Evolutionary conservation across 2,329 filamentous ascomycete species (phyloP), one percentile per base, ranked within the genome.

Genomic region (Botrytis aclada): DNA sequence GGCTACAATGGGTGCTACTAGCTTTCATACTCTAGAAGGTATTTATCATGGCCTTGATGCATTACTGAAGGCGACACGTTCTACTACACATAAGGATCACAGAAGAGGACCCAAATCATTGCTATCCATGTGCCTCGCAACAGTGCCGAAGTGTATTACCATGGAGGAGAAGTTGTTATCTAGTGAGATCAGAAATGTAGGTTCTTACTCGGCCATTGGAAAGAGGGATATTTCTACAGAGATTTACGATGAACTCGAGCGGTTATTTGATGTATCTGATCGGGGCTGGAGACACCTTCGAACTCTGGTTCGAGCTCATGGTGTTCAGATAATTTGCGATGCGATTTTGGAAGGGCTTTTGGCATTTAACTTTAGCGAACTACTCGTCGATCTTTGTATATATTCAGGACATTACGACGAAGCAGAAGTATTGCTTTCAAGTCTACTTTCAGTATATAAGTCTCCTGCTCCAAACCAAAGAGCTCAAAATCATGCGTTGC

Each of bases 181-280:
- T 43, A 75, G 79, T 20, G 81, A 85, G 32, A 80, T 83, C 6
- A 81, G 83, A 69, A 76, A 81, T 58, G 80, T 81, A 20, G 84
- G 83, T 4, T 82, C 81, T 56, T 79, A 76, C 73, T 78, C 77
- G 43, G 74, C 78, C 18, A 78, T 81, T 29, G 72, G 77, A 25
- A 78, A 78, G 10, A 80, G 82, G 29, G 78, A 84, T 61, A 81
- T 84, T 8, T 84, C 85, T 0, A 80, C 82, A 22, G 81, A 84
- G 6, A 81, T 87, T 34, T 88, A 88, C 75, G 81, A 83, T 62
- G 83, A 87, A 25, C 76, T 88, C 25, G 86, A 88, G 75, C 75
- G 80, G 3, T 76, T 25, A 3, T 54, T 86, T 4, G 84, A 85
- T 12, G 79, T 81, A 32, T 77, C 78, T 1, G 79, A 80, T 3